A percentile compares a stretch with the other conserved stretches of the same genome.
Conservation (phyloP, 1,284 basidiomycete species). For the Apiotrichum mycotoxinovorans region DNA sequence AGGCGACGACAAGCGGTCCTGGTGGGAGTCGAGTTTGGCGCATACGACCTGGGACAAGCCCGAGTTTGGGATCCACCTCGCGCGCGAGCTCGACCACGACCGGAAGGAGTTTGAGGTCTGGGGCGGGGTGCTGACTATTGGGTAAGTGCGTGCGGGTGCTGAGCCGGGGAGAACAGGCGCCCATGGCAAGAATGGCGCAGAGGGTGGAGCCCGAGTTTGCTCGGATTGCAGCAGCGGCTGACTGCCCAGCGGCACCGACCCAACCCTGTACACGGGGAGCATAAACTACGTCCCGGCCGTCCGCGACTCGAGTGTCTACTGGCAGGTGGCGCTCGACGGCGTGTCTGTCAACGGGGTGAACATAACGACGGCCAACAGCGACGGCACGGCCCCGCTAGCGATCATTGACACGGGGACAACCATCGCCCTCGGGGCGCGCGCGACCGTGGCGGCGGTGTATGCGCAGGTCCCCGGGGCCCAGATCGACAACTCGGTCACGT, state of each 20-base stretch:
- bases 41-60: constrained; percentile 56
- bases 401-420: constrained; percentile 33
- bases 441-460: constrained; percentile 21
- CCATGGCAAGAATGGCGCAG: not conserved
- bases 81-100: constrained; percentile 56
- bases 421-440: constrained; percentile 21
- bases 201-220: not conserved
- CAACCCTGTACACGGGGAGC: constrained; percentile 64
- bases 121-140: constrained; percentile 70
- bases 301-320: not conserved
- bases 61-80: constrained; percentile 72
- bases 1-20: constrained; percentile 37
- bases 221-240: not conserved
- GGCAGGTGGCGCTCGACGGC: constrained; percentile 4
- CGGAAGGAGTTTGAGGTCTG: not conserved
- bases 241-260: constrained; percentile 49
- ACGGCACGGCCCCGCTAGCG: not conserved
- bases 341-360: constrained; percentile 5
- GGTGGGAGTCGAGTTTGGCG: constrained; percentile 30
- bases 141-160: not conserved
- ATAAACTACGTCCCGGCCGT: constrained; percentile 61
- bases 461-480: constrained; percentile 18
- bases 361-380: not conserved
- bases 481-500: not conserved
- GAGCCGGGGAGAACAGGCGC: not conserved